phyloP scores from a whole-genome alignment of 768 basidiomycete species.

The Boletellus ananas region DNA sequence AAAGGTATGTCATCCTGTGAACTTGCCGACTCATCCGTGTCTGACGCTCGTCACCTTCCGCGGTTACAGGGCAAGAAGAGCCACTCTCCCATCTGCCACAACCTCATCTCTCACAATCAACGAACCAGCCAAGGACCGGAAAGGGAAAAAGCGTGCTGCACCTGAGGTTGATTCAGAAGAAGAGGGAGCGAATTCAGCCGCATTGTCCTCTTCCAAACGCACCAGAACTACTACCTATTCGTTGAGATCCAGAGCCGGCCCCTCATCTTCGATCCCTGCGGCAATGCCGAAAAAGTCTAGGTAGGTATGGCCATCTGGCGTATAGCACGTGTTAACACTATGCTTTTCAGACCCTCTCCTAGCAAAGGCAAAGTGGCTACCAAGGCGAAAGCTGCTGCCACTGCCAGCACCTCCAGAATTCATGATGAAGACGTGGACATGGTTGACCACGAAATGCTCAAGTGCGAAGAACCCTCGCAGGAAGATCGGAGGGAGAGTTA shows the following conservation, averaged over 20 bases:
- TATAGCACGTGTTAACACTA: slow-evolving; percentile 11
- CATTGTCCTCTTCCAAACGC: slow-evolving; percentile 57
- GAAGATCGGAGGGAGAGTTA: slow-evolving; percentile 46
- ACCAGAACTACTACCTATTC: slow-evolving; percentile 60
- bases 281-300: slow-evolving; percentile 77
- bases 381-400: slow-evolving; percentile 54
- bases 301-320: slow-evolving; percentile 33
- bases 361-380: slow-evolving; percentile 57
- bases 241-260: slow-evolving; percentile 55
- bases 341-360: slow-evolving; percentile 39
- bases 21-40: slow-evolving; percentile 20
- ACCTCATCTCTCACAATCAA: slow-evolving; percentile 58
- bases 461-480: slow-evolving; percentile 40
- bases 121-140: slow-evolving; percentile 71
- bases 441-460: slow-evolving; percentile 57
- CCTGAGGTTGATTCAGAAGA: slow-evolving; percentile 69
- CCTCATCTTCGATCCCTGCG: slow-evolving; percentile 38
- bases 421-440: slow-evolving; percentile 77
- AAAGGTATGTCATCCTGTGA: slow-evolving; percentile 54
- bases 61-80: slow-evolving; percentile 55
- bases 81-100: slow-evolving; percentile 40
- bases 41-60: slow-evolving; percentile 31
- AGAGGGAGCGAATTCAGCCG: slow-evolving; percentile 46
- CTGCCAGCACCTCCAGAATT: slow-evolving; percentile 58
- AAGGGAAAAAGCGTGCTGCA: slow-evolving; percentile 91